These are phyloP conservation scores for Colletotrichum lentis DNA, from an alignment of 2,329 filamentous ascomycete genomes.

Conservation along the genomic window DNA sequence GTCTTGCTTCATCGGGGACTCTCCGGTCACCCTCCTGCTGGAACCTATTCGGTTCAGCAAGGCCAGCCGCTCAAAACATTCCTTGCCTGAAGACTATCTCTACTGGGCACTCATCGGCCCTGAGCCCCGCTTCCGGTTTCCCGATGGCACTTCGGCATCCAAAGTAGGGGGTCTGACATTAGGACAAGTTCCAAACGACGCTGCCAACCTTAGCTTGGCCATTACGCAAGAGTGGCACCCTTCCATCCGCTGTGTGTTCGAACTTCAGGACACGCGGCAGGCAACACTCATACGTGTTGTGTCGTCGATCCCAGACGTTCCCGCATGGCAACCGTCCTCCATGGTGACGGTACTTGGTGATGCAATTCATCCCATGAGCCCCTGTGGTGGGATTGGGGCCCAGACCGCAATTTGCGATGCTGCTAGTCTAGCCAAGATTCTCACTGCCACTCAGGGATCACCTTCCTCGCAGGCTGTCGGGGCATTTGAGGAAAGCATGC, in stretches of 20 bases:
- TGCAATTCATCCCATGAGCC: constrained; percentile 66
- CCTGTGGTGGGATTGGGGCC: constrained; percentile 60
- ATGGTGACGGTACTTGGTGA: constrained; percentile 68
- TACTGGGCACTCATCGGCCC: too few species aligned
- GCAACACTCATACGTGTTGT: constrained; percentile 74
- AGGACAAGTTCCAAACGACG: too few species aligned
- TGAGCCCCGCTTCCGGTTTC: too few species aligned
- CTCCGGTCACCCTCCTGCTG: too few species aligned
- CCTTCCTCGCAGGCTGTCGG: constrained; percentile 6
- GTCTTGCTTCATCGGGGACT: too few species aligned
- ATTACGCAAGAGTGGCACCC: constrained; percentile 56
- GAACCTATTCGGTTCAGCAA: too few species aligned
- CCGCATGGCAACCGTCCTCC: constrained; percentile 66
- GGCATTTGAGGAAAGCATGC: constrained; percentile 10
- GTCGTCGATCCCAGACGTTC: constrained; percentile 68
- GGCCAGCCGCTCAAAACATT: too few species aligned
- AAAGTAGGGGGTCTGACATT: too few species aligned
- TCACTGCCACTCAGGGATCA: neutral
- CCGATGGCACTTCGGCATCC: too few species aligned
- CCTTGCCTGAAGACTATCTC: too few species aligned
- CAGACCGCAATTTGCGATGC: constrained; percentile 23
- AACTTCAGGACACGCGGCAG: constrained; percentile 63
- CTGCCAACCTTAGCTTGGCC: constrained; percentile 7
- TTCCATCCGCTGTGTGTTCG: constrained; percentile 63
- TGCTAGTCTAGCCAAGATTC: neutral